Base-by-base conservation (phyloP, 352 stramenopile genomes). In the Phytophthora litchii region DNA sequence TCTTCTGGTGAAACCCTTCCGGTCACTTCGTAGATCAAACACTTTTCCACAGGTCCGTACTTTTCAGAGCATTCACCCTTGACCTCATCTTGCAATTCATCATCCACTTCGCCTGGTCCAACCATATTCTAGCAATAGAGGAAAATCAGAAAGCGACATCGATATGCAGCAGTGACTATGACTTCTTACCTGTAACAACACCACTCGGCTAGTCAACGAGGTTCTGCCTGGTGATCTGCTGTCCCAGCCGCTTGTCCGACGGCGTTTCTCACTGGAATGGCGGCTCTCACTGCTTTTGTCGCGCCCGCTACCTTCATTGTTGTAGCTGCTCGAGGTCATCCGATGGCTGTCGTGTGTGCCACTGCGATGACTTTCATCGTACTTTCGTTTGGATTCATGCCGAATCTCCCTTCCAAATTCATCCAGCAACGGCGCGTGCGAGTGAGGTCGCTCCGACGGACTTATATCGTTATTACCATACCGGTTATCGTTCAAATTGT, bases 61-160 rank as follows among this genome's bases (percentile, higher is more conserved):
- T 86, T 95, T 29, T 76, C 65, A 1, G 65, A 55, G 50, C 89
- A 97, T 61, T 97, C 91, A 36, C 91, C 83, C 55, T 88, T 93
- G 7, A 94, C 89, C 74, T 97, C 91, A 5, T 83, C 82, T 64
- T 95, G 67, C 11, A 97, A 61, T 31, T 94, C 84, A 19, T 91
- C 83, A 56, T 97, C 91, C 6, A 97, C 91, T 74, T 97, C 87
- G 12, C 84, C 88, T 11, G 86, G 86, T 13, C 78, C 86, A 40
- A 97, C 88, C 89, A 97, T 97, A 69, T 97, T 97, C 84, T 97
- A 67, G 20, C 27, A 72, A 19, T 41, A 35, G 7, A 27, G 44
- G 10, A 48, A 14, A 20, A 14, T 48, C n/a, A 51, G 13, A 23
- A 49, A 42, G 14, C n/a, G 19, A 19, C 14, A 19, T 42, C 16